A percentile compares a stretch with the other conserved stretches of the same genome.
These are phyloP conservation scores for Daedaleopsis nitida DNA, from an alignment of 768 basidiomycete species.

Conservation along the genomic window DNA sequence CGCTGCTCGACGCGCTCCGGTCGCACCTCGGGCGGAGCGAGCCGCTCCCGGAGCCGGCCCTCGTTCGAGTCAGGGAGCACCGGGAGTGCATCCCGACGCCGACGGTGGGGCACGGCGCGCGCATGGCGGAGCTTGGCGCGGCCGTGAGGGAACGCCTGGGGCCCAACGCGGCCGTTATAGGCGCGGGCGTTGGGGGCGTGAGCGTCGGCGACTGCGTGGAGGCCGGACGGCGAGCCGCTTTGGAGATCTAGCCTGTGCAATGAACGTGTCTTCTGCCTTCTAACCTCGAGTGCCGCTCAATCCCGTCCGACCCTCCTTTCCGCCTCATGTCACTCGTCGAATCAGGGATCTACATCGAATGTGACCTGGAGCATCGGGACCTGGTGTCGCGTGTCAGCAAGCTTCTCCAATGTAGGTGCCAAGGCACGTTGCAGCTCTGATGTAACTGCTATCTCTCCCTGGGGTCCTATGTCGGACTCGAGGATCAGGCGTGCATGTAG, in stretches of 20 bases:
- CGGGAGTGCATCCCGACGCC: constrained; percentile 78
- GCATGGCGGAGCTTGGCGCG: constrained; percentile 61
- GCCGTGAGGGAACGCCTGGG: constrained; percentile 46
- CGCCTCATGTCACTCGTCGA: too few relatives aligned
- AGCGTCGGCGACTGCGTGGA: constrained; percentile 87
- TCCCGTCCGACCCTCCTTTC: too few relatives aligned
- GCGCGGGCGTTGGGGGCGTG: constrained; percentile 86
- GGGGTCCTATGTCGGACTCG: too few relatives aligned
- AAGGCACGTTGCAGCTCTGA: too few relatives aligned
- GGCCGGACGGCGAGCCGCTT: constrained; percentile 57
- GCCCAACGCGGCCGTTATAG: constrained; percentile 61
- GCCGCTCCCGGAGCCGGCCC: constrained; percentile 53
- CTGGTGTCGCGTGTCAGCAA: too few relatives aligned
- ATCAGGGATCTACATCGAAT: too few relatives aligned
- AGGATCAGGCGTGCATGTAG: too few relatives aligned
- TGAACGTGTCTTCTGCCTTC: too few relatives aligned
- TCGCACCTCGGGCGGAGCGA: constrained; percentile 23
- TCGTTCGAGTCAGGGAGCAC: constrained; percentile 56
- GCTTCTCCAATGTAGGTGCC: too few relatives aligned
- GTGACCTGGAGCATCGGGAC: too few relatives aligned
- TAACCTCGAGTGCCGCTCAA: too few relatives aligned
- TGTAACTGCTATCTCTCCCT: too few relatives aligned
- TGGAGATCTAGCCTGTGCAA: constrained; percentile 11
- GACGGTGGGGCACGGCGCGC: constrained; percentile 66
- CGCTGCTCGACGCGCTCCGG: constrained; percentile 29